These are phyloP conservation scores for Ceratocystis ficicola DNA, from an alignment of 2,329 filamentous ascomycete species.

Conservation along the genomic window DNA sequence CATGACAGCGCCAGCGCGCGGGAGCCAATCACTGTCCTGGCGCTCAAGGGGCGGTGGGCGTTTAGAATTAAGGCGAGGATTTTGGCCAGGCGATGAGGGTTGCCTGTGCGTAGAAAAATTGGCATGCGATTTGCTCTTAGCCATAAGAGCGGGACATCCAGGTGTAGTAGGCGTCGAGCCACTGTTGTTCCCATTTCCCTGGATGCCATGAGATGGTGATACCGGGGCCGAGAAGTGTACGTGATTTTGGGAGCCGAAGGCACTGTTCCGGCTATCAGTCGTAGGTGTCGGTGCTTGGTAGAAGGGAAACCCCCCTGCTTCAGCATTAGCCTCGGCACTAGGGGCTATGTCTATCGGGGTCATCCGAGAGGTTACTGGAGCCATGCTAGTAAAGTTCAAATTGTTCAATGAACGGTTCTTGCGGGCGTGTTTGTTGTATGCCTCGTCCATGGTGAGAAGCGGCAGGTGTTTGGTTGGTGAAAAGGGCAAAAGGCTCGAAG, in stretches of 20 bases:
- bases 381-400: conserved; percentile 47
- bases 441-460: conserved; percentile 41
- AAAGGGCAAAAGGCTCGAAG: not conserved
- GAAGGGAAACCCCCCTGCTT: conserved; percentile 16
- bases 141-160: conserved; percentile 29
- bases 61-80: conserved; percentile 23
- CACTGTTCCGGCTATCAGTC: conserved; percentile 29
- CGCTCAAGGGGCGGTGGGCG: conserved; percentile 28
- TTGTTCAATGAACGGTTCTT: conserved; percentile 48
- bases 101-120: conserved; percentile 35
- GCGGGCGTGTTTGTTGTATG: conserved; percentile 49
- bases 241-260: conserved; percentile 32
- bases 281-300: not conserved
- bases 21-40: conserved; percentile 51
- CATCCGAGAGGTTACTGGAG: conserved; percentile 50
- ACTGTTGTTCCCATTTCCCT: not conserved
- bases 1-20: conserved; percentile 50
- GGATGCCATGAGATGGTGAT: conserved; percentile 34
- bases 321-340: not conserved
- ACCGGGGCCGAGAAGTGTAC: conserved; percentile 37
- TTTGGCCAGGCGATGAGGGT: not conserved
- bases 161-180: conserved; percentile 33
- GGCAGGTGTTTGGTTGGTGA: not conserved
- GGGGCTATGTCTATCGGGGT: conserved; percentile 39
- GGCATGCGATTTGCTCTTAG: conserved; percentile 50